These are phyloP conservation scores for Colletotrichum ledebouriae DNA, from an alignment of 2,329 filamentous ascomycete species.

Conservation along the genomic window DNA sequence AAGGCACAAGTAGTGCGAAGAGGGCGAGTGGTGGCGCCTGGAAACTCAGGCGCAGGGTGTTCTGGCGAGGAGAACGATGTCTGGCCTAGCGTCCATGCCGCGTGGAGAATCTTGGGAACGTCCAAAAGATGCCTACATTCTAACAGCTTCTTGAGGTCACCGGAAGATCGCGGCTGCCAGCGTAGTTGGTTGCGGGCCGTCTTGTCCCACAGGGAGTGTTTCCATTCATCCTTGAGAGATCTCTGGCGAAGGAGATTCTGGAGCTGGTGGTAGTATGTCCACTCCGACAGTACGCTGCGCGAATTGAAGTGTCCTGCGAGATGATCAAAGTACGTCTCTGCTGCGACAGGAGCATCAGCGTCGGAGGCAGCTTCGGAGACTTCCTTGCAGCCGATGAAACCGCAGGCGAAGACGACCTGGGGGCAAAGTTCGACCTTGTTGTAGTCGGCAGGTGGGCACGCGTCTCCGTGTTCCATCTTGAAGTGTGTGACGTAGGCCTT, in stretches of 20 bases:
- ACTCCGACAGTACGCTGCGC: slow-evolving; percentile 46
- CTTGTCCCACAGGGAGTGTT: slow-evolving; percentile 61
- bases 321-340: slow-evolving; percentile 62
- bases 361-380: slow-evolving; percentile 56
- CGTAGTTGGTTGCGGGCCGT: slow-evolving; percentile 56
- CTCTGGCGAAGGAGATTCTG: slow-evolving; percentile 60
- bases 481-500: slow-evolving; percentile 60
- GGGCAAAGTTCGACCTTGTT: slow-evolving; percentile 58
- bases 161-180: slow-evolving; percentile 58
- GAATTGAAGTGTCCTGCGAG: slow-evolving; percentile 61
- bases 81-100: slow-evolving; percentile 59
- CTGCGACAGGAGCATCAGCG: slow-evolving; percentile 53
- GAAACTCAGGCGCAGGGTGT: slow-evolving; percentile 38
- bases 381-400: slow-evolving; percentile 58
- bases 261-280: slow-evolving; percentile 59
- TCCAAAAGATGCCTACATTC: slow-evolving; percentile 59
- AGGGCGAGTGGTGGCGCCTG: slow-evolving; percentile 41
- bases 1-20: slow-evolving; percentile 43
- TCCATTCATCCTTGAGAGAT: slow-evolving; percentile 59
- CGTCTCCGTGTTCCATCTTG: slow-evolving; percentile 55
- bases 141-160: slow-evolving; percentile 60
- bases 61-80: slow-evolving; percentile 53
- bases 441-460: slow-evolving; percentile 52
- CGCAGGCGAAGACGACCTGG: slow-evolving; percentile 60
- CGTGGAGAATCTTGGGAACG: slow-evolving; percentile 57